A percentile compares a stretch with the other conserved stretches of the same genome.
Conservation (phyloP, 129 eudicot genomes). For the Helianthus annuus region HanXRQr2.0-SUNRISE NC_035443.2:165798865-165799364, state of each 20-base stretch:
- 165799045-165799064: too few species aligned
- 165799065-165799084: too few species aligned
- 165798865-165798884: slow-evolving; percentile 89
- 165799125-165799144: not conserved
- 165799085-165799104: too few species aligned
- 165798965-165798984: not conserved
- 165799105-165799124: too few species aligned
- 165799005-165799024: too few species aligned
- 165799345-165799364: slow-evolving; percentile 91
- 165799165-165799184: not conserved
- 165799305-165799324: slow-evolving; percentile 84
- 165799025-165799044: too few species aligned
- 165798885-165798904: slow-evolving; percentile 93
- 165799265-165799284: slow-evolving; percentile 71
- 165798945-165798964: slow-evolving; percentile 18
- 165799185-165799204: not conserved
- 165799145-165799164: not conserved
- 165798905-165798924: slow-evolving; percentile 81
- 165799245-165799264: slow-evolving; percentile 84
- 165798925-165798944: slow-evolving; percentile 78
- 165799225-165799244: slow-evolving; percentile 78
- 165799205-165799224: slow-evolving; percentile 89
- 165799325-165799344: slow-evolving; percentile 94
- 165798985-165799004: too few species aligned
- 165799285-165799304: slow-evolving; percentile 80